Conservation (phyloP, 2,329 filamentous ascomycete genomes). For the Hypoxylon sp. region DNA sequence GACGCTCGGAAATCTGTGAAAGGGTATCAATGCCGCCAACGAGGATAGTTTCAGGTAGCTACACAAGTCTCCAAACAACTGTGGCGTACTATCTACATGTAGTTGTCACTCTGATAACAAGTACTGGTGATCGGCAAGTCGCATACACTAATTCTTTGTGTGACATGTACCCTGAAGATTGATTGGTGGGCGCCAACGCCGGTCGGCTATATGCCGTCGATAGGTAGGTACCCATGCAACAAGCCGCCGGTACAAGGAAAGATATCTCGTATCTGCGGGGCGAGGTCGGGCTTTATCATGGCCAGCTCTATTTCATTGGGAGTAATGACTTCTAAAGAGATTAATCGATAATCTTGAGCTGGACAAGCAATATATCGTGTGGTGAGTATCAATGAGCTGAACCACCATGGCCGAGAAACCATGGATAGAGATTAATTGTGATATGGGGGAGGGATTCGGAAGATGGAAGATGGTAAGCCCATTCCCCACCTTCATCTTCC, state of each 20-base stretch:
- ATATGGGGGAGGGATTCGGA: constrained; percentile 69
- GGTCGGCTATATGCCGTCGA: neutral
- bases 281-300: neutral
- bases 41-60: too few species aligned
- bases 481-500: neutral
- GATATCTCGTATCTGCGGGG: constrained; percentile 27
- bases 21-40: too few species aligned
- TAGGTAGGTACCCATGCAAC: too few species aligned
- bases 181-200: constrained; percentile 16
- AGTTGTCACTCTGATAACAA: neutral
- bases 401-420: constrained; percentile 14
- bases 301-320: neutral
- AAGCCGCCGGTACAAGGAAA: neutral
- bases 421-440: constrained; percentile 62
- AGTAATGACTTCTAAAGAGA: neutral
- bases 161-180: neutral
- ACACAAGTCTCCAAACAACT: too few species aligned
- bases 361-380: neutral
- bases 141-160: neutral
- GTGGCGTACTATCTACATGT: neutral
- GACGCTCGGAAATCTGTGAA: too few species aligned
- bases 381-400: neutral
- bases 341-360: neutral
- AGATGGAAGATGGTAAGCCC: constrained; percentile 56
- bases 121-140: neutral